Percentiles rank a stretch among this genome's conserved stretches.
These are phyloP conservation scores for Neurospora terricola DNA, from an alignment of 495 filamentous ascomycete species.

Conservation along the genomic window DNA sequence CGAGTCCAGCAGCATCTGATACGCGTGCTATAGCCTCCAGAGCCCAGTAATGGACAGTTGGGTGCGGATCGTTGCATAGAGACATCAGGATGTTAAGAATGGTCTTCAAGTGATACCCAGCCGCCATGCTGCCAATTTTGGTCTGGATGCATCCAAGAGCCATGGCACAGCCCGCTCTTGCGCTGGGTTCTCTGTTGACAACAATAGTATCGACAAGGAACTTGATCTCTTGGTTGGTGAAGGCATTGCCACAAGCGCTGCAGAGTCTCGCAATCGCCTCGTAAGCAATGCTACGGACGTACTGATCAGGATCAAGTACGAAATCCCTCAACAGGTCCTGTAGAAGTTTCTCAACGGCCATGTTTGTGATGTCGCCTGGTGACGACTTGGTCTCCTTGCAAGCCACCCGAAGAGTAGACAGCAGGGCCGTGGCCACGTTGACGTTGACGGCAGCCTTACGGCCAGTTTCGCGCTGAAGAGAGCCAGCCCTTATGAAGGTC, in stretches of 20 bases:
- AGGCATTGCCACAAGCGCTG: slow-evolving; percentile 74
- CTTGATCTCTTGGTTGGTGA: slow-evolving; percentile 83
- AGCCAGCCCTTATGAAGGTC: slow-evolving; percentile 69
- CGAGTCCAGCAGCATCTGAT: slow-evolving; percentile 84
- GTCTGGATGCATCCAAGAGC: slow-evolving; percentile 89
- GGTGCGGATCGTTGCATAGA: slow-evolving; percentile 90
- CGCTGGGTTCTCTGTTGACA: slow-evolving; percentile 81
- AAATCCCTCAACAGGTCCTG: slow-evolving; percentile 77
- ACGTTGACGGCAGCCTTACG: slow-evolving; percentile 82
- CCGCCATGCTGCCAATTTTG: slow-evolving; percentile 95
- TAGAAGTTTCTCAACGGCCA: slow-evolving; percentile 74
- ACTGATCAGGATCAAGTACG: slow-evolving; percentile 71
- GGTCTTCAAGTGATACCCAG: slow-evolving; percentile 91
- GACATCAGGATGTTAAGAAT: slow-evolving; percentile 94
- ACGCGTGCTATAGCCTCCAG: slow-evolving; percentile 80
- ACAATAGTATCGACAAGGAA: slow-evolving; percentile 91
- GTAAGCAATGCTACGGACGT: slow-evolving; percentile 74
- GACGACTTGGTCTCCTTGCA: slow-evolving; percentile 65
- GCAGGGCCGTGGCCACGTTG: slow-evolving; percentile 75
- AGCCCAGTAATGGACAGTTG: slow-evolving; percentile 92
- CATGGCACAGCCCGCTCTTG: slow-evolving; percentile 86
- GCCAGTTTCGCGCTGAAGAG: slow-evolving; percentile 75
- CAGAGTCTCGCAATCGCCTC: slow-evolving; percentile 87
- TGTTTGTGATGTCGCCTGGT: slow-evolving; percentile 61
- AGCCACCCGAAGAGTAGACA: slow-evolving; percentile 73